Conservation (phyloP, 2,329 filamentous ascomycete species). For the Arthrobotrys musiformis region DNA sequence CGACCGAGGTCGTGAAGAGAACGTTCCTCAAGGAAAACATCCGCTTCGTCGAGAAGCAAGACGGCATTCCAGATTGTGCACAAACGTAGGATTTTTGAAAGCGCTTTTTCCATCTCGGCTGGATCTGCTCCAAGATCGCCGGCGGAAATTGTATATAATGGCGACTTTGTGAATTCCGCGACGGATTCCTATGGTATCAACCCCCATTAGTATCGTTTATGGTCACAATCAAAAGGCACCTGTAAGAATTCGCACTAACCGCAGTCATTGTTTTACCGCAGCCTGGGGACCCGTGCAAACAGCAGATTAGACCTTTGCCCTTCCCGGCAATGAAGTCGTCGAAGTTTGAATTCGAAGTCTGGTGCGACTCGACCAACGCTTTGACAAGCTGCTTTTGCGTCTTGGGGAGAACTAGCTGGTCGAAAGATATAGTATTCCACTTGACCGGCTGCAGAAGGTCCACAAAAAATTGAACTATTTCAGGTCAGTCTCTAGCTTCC, state of each 20-base stretch:
- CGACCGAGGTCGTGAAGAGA: conserved; percentile 85
- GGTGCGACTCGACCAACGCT: conserved; percentile 67
- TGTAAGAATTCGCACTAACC: conserved; percentile 57
- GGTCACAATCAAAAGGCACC: background rate
- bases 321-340: conserved; percentile 69
- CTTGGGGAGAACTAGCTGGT: conserved; percentile 60
- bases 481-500: background rate
- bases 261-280: conserved; percentile 71
- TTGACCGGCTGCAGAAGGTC: conserved; percentile 81
- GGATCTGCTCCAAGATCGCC: conserved; percentile 62
- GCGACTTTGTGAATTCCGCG: conserved; percentile 67
- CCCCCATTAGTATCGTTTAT: background rate
- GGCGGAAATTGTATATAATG: conserved; percentile 67
- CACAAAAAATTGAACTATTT: conserved; percentile 78
- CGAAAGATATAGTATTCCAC: conserved; percentile 62
- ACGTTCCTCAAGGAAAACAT: conserved; percentile 84
- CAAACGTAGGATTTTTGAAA: conserved; percentile 86
- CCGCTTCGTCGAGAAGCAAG: conserved; percentile 84
- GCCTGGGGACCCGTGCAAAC: conserved; percentile 68
- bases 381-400: conserved; percentile 61
- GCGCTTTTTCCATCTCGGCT: conserved; percentile 73
- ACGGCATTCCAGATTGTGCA: conserved; percentile 89
- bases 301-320: conserved; percentile 61
- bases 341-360: conserved; percentile 63
- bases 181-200: conserved; percentile 64